Evolutionary conservation across 1,284 basidiomycete species (phyloP), one percentile per base, ranked within the genome.

Genomic region (Acaromyces ingoldii): DNA sequence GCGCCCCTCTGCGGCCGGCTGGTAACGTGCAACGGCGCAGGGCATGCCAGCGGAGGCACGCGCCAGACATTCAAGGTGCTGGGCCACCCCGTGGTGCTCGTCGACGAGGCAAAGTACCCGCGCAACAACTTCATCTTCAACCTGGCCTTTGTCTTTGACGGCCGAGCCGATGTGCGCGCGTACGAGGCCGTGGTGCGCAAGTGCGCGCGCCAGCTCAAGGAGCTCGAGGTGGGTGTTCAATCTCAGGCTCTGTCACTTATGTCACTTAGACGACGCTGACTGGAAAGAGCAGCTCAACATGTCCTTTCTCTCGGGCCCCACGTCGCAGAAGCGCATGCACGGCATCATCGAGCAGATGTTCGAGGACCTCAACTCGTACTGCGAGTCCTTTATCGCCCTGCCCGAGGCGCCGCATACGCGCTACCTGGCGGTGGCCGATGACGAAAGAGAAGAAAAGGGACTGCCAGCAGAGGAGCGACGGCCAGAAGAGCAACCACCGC

Each of bases 131-230:
- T 97, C 76, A 83, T 88, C 68, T 98, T 91, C 79, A 98, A 97
- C 72, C 78, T 97, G 75, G 73, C 72, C 55, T 95, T 97, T 76
- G 93, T 97, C 4, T 98, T 99, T 74, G 89, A 93, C 44, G 75
- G 76, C 10, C 83, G 85, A 33, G 89, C 91, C 2, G 91, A 93
- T 70, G 78, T 96, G 37, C 88, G 88, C 65, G 91, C 90, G 51
- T 99, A 95, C 76, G 93, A 98, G 68, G 90, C 92, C 0, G 84
- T 98, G 48, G 91, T 97, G 10, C 83, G 93, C 42, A 99, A 98
- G 79, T 86, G 91, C 45, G 91, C 87, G 56, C 83, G 92, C 22
- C 89, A 95, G 24, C 78, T 99, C 53, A 83, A 85, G 21, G 78
- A 84, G 36, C 86, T 92, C 74, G 93, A 98, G 82, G 91, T 91